Evolutionary conservation across 2,329 filamentous ascomycete species (phyloP).

Genomic region (Ophiostoma sp.): DNA sequence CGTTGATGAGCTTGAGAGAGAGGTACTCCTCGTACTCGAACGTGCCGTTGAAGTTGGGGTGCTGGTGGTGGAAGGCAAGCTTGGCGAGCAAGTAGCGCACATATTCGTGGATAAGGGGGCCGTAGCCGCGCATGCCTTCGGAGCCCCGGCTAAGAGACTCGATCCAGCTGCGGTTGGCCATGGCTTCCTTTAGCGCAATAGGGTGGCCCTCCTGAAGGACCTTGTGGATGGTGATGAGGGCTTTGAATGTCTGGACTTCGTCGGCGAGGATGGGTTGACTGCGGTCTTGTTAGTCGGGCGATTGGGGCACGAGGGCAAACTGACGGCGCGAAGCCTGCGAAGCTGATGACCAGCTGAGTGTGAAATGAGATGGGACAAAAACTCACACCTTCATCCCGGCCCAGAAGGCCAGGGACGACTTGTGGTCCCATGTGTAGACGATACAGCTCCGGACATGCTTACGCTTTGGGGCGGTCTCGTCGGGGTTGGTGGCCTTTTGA

Average conservation of each 20-base stretch:
- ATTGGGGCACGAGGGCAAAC: not conserved
- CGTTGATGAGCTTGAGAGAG: conserved; percentile 94
- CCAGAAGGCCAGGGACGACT: conserved; percentile 93
- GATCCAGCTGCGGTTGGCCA: conserved; percentile 83
- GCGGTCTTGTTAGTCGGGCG: conserved; percentile 17
- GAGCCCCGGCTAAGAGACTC: conserved; percentile 86
- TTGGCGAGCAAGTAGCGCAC: conserved; percentile 93
- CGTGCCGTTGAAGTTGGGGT: conserved; percentile 96
- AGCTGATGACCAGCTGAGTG: not conserved
- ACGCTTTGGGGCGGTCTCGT: conserved; percentile 63
- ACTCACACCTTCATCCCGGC: conserved; percentile 89
- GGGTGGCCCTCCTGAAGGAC: conserved; percentile 96
- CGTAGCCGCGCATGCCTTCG: conserved; percentile 85
- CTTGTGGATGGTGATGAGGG: conserved; percentile 94
- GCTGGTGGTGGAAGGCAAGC: conserved; percentile 91
- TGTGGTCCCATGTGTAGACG: conserved; percentile 99
- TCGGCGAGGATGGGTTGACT: conserved; percentile 97
- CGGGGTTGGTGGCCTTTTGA: conserved; percentile 62
- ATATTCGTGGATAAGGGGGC: conserved; percentile 90
- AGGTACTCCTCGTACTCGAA: conserved; percentile 99
- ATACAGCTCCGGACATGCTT: conserved; percentile 99
- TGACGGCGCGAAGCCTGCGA: not conserved
- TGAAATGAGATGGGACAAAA: not conserved
- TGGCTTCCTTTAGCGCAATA: conserved; percentile 77
- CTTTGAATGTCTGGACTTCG: conserved; percentile 98